Evolutionary conservation across 805 yeast genomes (phyloP).

Genomic region (Candida michaelii): DNA sequence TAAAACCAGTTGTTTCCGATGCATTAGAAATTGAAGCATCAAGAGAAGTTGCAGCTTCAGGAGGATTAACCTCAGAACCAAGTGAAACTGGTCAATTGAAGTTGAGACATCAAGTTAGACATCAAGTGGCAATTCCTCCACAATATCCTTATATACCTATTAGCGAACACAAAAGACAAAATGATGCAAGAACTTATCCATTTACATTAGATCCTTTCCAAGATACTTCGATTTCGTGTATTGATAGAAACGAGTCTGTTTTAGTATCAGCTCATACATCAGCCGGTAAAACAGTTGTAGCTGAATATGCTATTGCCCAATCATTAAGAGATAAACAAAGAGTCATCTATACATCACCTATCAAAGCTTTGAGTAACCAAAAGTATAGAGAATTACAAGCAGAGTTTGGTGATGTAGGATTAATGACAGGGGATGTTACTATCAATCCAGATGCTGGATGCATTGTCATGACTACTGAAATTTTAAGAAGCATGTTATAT

Average conservation of each 20-base stretch:
- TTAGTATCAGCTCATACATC: constrained; percentile 97
- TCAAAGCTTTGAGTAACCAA: constrained; percentile 92
- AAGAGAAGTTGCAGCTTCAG: constrained; percentile 81
- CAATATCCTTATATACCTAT: constrained; percentile 86
- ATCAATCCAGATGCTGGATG: constrained; percentile 96
- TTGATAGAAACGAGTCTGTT: constrained; percentile 91
- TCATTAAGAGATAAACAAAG: constrained; percentile 88
- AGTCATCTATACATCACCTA: constrained; percentile 93
- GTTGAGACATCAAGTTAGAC: constrained; percentile 91
- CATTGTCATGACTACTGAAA: constrained; percentile 96
- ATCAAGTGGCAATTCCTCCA: constrained; percentile 96
- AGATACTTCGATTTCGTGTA: constrained; percentile 93
- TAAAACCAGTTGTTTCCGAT: constrained; percentile 79
- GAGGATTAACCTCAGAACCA: constrained; percentile 46
- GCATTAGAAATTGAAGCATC: constrained; percentile 86
- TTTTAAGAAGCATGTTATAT: constrained; percentile 90
- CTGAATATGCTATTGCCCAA: constrained; percentile 96
- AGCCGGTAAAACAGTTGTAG: constrained; percentile 96
- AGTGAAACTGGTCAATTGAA: constrained; percentile 51
- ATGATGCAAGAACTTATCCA: constrained; percentile 88
- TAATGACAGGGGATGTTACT: constrained; percentile 99
- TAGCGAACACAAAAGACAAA: constrained; percentile 74
- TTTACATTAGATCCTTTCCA: constrained; percentile 96
- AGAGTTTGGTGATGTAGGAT: constrained; percentile 94
- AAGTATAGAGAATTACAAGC: constrained; percentile 89